These are phyloP conservation scores for Crassisporium funariophilum DNA, from an alignment of 768 basidiomycete genomes.

Conservation along the genomic window DNA sequence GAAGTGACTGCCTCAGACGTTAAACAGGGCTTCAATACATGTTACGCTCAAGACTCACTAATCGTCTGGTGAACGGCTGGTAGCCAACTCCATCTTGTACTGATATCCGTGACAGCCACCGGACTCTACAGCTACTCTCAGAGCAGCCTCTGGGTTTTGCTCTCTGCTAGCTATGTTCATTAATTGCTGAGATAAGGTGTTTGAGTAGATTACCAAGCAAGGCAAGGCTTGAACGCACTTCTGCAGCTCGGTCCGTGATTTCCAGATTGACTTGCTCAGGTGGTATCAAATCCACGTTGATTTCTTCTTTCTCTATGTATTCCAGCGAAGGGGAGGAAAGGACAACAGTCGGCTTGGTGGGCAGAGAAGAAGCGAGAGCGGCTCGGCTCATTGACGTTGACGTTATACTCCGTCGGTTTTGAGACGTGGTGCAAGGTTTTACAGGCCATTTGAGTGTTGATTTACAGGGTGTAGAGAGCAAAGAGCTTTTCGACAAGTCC, in stretches of 20 bases:
- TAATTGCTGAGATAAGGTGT: slow-evolving; percentile 62
- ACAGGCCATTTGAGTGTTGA: neutral
- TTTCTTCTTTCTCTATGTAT: slow-evolving; percentile 60
- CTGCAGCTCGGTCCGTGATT: slow-evolving; percentile 75
- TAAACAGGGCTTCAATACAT: slow-evolving; percentile 2
- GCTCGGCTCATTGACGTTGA: slow-evolving; percentile 28
- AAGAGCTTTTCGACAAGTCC: too few species aligned
- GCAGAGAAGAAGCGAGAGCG: slow-evolving; percentile 43
- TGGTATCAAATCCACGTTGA: slow-evolving; percentile 62
- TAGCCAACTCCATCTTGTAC: slow-evolving; percentile 87
- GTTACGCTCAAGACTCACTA: slow-evolving; percentile 65
- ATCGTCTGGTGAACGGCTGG: slow-evolving; percentile 65
- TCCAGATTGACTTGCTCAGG: slow-evolving; percentile 53
- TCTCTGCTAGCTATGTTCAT: slow-evolving; percentile 66
- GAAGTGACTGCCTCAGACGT: slow-evolving; percentile 54
- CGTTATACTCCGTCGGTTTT: slow-evolving; percentile 19
- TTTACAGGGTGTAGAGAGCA: neutral
- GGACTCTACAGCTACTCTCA: slow-evolving; percentile 85
- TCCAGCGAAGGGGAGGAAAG: slow-evolving; percentile 52
- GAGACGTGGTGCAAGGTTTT: neutral
- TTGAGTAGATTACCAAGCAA: neutral
- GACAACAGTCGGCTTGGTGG: slow-evolving; percentile 49
- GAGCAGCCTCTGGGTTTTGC: slow-evolving; percentile 61
- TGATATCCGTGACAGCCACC: slow-evolving; percentile 99
- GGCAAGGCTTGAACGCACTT: slow-evolving; percentile 48